Conservation (phyloP, 768 basidiomycete species). For the Leccinum truebloodii region DNA sequence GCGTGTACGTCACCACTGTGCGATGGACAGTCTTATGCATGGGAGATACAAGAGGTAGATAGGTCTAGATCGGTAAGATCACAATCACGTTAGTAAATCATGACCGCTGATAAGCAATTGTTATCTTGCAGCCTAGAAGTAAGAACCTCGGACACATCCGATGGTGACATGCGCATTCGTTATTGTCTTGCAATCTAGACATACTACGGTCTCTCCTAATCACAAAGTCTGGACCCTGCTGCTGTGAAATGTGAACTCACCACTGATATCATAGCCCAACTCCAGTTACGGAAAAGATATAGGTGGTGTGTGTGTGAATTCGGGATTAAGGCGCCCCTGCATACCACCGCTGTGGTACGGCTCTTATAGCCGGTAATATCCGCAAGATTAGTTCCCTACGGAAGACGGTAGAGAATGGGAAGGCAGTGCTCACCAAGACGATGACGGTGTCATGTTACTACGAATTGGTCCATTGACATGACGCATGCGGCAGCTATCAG, state of each 20-base stretch:
- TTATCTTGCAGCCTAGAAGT: not conserved
- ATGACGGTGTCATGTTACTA: not conserved
- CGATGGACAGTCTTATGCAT: conserved; percentile 1
- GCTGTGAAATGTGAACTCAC: not conserved
- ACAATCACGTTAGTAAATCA: conserved; percentile 1
- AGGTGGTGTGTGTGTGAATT: not conserved
- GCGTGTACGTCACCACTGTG: not conserved
- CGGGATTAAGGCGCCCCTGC: not conserved
- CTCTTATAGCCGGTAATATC: not conserved
- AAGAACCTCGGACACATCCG: not conserved
- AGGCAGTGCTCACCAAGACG: not conserved
- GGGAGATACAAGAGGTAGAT: not conserved
- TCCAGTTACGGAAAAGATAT: not conserved
- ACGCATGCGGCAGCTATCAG: not conserved
- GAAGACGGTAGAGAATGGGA: not conserved
- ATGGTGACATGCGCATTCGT: not conserved
- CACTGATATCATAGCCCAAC: not conserved
- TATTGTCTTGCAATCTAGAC: not conserved
- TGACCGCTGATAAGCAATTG: not conserved
- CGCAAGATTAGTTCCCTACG: not conserved
- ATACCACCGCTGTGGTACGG: not conserved
- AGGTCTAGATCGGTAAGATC: conserved; percentile 7
- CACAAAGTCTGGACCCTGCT: not conserved
- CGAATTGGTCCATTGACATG: not conserved
- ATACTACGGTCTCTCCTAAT: not conserved